These are phyloP conservation scores for Cryptosporidium sp. DNA, from an alignment of 169 alveolate species.

Conservation along the genomic window DNA sequence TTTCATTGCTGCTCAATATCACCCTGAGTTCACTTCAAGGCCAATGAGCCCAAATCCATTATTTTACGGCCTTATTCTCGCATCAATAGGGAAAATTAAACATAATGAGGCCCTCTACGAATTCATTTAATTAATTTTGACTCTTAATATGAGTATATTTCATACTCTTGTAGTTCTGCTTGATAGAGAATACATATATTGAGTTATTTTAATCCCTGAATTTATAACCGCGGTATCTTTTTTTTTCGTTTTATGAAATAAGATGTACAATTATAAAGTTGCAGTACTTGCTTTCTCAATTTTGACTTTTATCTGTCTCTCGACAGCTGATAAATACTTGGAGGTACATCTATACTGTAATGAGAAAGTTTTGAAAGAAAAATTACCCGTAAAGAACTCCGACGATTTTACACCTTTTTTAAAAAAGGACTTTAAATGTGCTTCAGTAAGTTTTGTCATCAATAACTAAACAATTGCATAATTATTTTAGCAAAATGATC, in stretches of 20 bases:
- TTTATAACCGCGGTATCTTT: background rate
- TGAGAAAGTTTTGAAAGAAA: background rate
- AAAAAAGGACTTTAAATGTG: background rate
- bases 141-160: background rate
- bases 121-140: conserved; percentile 30
- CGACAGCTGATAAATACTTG: background rate
- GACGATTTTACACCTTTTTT: conserved; percentile 4
- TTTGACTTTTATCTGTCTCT: background rate
- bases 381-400: background rate
- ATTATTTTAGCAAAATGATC: conserved; percentile 22
- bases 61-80: conserved; percentile 86
- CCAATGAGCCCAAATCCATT: conserved; percentile 90
- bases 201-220: background rate
- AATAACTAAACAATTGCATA: background rate
- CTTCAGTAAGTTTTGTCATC: conserved; percentile 35
- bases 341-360: conserved; percentile 15
- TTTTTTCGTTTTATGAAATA: background rate
- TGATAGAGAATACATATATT: background rate
- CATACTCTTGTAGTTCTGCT: too few species aligned
- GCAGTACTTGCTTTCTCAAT: background rate
- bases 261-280: background rate
- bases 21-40: conserved; percentile 94
- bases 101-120: conserved; percentile 37
- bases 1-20: conserved; percentile 94
- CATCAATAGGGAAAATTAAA: conserved; percentile 82